These are phyloP conservation scores for Pontederia paniculata DNA, from an alignment of 176 grass and related monocot species.

Conservation along the genomic window DNA sequence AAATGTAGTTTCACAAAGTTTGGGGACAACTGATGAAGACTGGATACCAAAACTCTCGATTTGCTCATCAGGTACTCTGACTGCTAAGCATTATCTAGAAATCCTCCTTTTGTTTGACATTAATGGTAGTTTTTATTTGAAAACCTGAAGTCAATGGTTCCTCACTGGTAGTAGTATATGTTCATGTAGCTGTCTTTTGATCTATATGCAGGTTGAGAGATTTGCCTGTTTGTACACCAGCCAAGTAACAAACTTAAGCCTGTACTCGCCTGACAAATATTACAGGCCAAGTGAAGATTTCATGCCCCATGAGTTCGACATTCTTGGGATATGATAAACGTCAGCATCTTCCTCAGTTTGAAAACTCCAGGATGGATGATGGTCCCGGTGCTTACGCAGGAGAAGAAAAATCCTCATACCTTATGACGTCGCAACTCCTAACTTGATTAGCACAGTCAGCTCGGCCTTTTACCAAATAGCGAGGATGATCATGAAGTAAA, in stretches of 20 bases:
- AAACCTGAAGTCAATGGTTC: background rate
- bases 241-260: slow-evolving; percentile 74
- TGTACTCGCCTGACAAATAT: slow-evolving; percentile 91
- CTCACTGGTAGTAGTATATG: background rate
- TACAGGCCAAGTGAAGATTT: slow-evolving; percentile 97
- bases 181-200: background rate
- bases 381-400: too few species aligned
- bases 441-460: too few species aligned
- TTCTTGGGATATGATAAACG: slow-evolving; percentile 37
- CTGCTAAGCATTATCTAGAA: background rate
- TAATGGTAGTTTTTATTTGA: background rate
- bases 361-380: too few species aligned
- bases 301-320: slow-evolving; percentile 94
- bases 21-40: slow-evolving; percentile 99
- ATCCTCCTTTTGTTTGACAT: background rate
- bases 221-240: slow-evolving; percentile 91
- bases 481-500: too few species aligned
- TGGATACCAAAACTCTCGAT: slow-evolving; percentile 95
- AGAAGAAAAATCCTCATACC: too few species aligned
- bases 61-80: slow-evolving; percentile 75
- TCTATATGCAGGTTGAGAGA: slow-evolving; percentile 64
- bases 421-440: too few species aligned
- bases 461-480: too few species aligned
- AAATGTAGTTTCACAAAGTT: slow-evolving; percentile 81
- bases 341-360: background rate